Base-by-base conservation (phyloP, 2,329 filamentous ascomycete genomes). In the Sporothrix pseudoabietina region DNA sequence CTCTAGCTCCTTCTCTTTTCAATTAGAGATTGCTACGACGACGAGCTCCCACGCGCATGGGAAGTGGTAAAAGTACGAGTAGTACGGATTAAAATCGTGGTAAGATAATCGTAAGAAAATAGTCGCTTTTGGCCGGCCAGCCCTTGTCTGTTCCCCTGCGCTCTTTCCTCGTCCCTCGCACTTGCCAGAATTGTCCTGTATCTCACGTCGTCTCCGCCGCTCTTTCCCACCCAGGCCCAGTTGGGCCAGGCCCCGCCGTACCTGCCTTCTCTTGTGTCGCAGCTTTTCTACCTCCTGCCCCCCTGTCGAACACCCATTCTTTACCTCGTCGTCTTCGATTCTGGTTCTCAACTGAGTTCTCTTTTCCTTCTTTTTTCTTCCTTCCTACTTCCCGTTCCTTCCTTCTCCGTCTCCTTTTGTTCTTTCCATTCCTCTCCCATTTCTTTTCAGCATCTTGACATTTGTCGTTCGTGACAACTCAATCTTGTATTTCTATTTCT, bases 231-330 rank as follows among this genome's bases (percentile, higher is more conserved):
- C 59, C 59, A 65, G 35, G 35, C 35, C 59, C 59, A 41, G 32
- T 39, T 63, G 57, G 32, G 16, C 57, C 59, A 65, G 59, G 59
- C 59, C 59, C 59, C 35, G 35, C 59, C 35, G 35, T 65, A 68
- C 61, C 61, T 72, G 63, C 61, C 68, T 68, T 69, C 49, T 54
- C 57, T 35, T 52, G 71, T 72, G 71, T 72, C 71, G 54, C 71
- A 73, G 57, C 66, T 69, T 44, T 30, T 41, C 52, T 55, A 19
- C 19, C 59, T 22, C 54, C 54, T 65, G 22, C 41, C 71, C 41
- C 55, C 71, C 52, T 39, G 30, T 68, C 55, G 39, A 39, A 30
- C 69, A 52, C 49, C 69, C 57, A 47, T 65, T 44, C 59, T 6
- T 54, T 66, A 59, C 39, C 32, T 55, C 47, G 19, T 66, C 22